Evolutionary conservation across 1,139 yeast species (phyloP).

Genomic region (Kurtzmaniella quercitrusa): DNA sequence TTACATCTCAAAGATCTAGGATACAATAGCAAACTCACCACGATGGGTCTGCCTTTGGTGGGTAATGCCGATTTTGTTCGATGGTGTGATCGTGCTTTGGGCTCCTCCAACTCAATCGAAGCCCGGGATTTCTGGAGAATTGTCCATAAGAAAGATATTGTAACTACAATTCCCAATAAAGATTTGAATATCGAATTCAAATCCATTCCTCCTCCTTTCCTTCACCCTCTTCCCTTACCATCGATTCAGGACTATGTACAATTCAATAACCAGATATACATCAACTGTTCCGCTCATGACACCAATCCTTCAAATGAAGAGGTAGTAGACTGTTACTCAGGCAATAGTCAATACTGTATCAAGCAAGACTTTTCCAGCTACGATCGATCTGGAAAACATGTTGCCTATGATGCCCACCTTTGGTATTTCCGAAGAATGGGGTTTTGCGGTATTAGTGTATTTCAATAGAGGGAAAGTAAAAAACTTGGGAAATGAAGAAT

Average conservation of each 20-base stretch:
- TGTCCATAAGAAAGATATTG: conserved; percentile 43
- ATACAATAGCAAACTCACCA: conserved; percentile 29
- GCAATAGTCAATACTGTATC: conserved; percentile 35
- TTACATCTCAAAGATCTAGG: conserved; percentile 36
- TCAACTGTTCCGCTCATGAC: conserved; percentile 30
- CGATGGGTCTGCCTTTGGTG: conserved; percentile 51
- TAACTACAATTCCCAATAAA: conserved; percentile 39
- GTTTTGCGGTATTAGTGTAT: conserved; percentile 33
- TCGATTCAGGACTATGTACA: conserved; percentile 29
- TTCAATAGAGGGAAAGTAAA: no score
- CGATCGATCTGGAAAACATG: background rate
- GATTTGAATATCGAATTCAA: conserved; percentile 8
- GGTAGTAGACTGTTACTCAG: conserved; percentile 29
- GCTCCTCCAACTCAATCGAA: conserved; percentile 22
- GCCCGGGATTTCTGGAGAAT: conserved; percentile 34
- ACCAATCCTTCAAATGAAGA: conserved; percentile 22
- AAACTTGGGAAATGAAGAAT: no score
- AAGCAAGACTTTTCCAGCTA: conserved; percentile 25
- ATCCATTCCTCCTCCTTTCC: conserved; percentile 5
- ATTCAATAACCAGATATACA: conserved; percentile 43
- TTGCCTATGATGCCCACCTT: conserved; percentile 36
- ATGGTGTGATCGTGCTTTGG: conserved; percentile 35
- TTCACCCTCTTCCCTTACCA: conserved; percentile 4
- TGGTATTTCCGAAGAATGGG: conserved; percentile 49
- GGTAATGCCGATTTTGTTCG: conserved; percentile 39